These are phyloP conservation scores for Pythium guiyangense DNA, from an alignment of 352 stramenopile genomes.

Conservation along the genomic window DNA sequence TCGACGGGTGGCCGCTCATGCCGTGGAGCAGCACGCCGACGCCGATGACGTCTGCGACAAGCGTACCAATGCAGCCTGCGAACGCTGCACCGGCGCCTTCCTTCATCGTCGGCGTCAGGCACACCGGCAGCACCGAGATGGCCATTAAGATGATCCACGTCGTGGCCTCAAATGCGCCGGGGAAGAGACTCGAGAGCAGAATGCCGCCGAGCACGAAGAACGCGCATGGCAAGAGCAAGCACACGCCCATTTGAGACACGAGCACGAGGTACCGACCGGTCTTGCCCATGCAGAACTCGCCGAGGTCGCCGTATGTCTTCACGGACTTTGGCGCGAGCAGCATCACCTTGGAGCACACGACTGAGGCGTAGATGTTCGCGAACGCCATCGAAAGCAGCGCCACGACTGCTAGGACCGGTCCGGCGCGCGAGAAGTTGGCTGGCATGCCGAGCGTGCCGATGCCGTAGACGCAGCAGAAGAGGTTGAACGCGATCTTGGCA, in stretches of 20 bases:
- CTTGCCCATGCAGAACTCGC: not conserved
- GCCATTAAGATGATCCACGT: constrained; percentile 57
- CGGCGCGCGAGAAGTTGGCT: constrained; percentile 49
- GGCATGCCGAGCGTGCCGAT: constrained; percentile 59
- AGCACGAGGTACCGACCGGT: constrained; percentile 23
- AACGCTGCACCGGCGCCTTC: constrained; percentile 40
- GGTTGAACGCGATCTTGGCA: too few species aligned
- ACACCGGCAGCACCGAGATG: constrained; percentile 32
- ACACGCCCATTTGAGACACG: constrained; percentile 37
- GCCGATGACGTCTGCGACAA: constrained; percentile 41
- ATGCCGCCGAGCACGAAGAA: constrained; percentile 48
- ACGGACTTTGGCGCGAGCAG: constrained; percentile 41
- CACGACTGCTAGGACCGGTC: constrained; percentile 11
- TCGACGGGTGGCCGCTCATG: too few species aligned
- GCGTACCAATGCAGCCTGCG: constrained; percentile 37
- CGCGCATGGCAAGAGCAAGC: constrained; percentile 31
- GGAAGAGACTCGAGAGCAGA: constrained; percentile 40
- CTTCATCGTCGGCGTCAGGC: constrained; percentile 45
- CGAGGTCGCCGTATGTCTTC: not conserved
- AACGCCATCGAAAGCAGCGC: constrained; percentile 47
- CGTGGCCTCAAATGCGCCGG: constrained; percentile 27
- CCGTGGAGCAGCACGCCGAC: too few species aligned
- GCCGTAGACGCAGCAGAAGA: constrained; percentile 51
- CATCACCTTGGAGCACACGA: too few species aligned
- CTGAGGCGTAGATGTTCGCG: constrained; percentile 49